phyloP scores from a whole-genome alignment of 345 rosid genomes.

The Carallia brachiata region DNA sequence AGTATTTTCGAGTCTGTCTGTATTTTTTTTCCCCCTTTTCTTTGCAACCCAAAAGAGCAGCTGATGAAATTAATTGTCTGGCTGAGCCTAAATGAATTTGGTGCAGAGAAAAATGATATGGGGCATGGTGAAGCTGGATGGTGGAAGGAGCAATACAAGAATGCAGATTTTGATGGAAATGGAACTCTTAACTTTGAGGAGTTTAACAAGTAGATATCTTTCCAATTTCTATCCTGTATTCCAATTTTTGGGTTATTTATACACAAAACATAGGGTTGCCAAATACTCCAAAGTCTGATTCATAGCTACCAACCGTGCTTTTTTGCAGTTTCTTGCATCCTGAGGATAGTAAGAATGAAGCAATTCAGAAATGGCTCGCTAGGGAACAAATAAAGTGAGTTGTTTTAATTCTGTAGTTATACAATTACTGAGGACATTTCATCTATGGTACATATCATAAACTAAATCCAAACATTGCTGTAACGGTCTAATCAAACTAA shows the following conservation, averaged over 20 bases:
- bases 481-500: too few relatives aligned
- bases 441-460: too few relatives aligned
- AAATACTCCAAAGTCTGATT: too few relatives aligned
- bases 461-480: too few relatives aligned
- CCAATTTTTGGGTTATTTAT: not conserved
- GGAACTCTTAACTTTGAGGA: conserved; percentile 50
- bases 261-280: too few relatives aligned
- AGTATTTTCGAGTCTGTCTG: not conserved
- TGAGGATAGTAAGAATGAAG: conserved; percentile 56
- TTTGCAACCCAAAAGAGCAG: too few relatives aligned
- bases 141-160: conserved; percentile 60
- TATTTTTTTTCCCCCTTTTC: too few relatives aligned
- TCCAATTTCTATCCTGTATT: not conserved
- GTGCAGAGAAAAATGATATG: conserved; percentile 43
- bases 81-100: not conserved
- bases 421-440: too few relatives aligned
- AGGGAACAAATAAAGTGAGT: conserved; percentile 50
- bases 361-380: conserved; percentile 54
- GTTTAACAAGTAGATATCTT: conserved; percentile 44
- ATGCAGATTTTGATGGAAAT: conserved; percentile 52
- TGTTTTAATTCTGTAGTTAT: not conserved
- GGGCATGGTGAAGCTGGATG: conserved; percentile 73
- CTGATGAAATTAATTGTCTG: too few relatives aligned
- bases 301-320: not conserved
- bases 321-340: conserved; percentile 68